phyloP scores from a whole-genome alignment of 1,139 yeast genomes.

The Pneumocystis wakefieldiae region DNA sequence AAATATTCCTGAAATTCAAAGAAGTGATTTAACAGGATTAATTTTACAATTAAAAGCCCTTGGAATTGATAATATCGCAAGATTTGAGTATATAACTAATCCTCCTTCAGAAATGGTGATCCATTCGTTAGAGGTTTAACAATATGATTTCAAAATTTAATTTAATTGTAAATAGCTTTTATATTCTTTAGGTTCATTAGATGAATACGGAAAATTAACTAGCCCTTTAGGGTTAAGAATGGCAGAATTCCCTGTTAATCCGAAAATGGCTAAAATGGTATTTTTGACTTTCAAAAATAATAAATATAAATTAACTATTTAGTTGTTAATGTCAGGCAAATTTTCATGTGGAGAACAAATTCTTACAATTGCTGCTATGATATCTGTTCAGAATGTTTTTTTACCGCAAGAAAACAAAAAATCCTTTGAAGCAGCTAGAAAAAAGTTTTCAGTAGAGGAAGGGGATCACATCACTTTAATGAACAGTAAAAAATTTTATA shows the following conservation, averaged over 20 bases:
- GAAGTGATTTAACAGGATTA: slow-evolving; percentile 64
- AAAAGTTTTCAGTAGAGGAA: slow-evolving; percentile 63
- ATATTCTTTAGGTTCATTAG: slow-evolving; percentile 57
- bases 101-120: slow-evolving; percentile 86
- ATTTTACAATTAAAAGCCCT: slow-evolving; percentile 67
- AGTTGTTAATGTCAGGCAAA: slow-evolving; percentile 52
- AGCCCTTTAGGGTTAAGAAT: slow-evolving; percentile 58
- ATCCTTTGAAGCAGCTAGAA: slow-evolving; percentile 34
- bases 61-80: slow-evolving; percentile 75
- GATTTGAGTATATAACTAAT: slow-evolving; percentile 79
- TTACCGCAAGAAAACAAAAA: slow-evolving; percentile 68
- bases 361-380: slow-evolving; percentile 61
- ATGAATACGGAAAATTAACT: slow-evolving; percentile 68
- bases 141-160: slow-evolving; percentile 21
- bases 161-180: slow-evolving; percentile 9
- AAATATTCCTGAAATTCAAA: slow-evolving; percentile 66
- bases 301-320: neutral
- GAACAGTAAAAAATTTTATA: slow-evolving; percentile 30
- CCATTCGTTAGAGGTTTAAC: slow-evolving; percentile 50
- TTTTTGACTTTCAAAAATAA: neutral
- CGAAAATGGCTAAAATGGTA: slow-evolving; percentile 59
- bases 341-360: slow-evolving; percentile 66
- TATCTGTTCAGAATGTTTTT: slow-evolving; percentile 64
- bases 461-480: slow-evolving; percentile 78
- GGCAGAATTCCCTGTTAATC: slow-evolving; percentile 78